Conservation (phyloP, 345 rosid genomes). For the Dipteronia dyeriana region DNA sequence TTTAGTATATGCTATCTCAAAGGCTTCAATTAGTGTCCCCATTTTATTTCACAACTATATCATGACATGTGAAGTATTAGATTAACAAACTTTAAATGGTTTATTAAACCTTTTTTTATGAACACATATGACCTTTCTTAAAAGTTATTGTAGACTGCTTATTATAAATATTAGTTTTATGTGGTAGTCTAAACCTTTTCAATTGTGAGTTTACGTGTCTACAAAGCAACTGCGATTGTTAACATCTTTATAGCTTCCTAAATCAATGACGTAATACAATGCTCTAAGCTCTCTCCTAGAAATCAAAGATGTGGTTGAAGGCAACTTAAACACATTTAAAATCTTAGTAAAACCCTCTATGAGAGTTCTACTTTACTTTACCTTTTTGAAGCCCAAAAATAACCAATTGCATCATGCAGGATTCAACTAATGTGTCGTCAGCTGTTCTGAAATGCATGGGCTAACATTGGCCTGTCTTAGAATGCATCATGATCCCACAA, state of each 20-base stretch:
- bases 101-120: background rate
- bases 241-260: no score
- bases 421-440: background rate
- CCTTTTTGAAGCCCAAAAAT: background rate
- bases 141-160: background rate
- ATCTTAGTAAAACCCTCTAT: no score
- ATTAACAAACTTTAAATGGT: background rate
- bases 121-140: background rate
- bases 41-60: background rate
- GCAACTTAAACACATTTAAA: background rate
- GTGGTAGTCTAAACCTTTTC: slow-evolving; percentile 2
- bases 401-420: background rate
- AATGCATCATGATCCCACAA: background rate
- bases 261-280: background rate
- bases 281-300: background rate
- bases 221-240: no score
- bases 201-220: background rate
- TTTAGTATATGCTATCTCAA: background rate
- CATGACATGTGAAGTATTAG: background rate
- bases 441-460: background rate
- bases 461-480: background rate
- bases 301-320: background rate
- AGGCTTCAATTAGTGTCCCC: background rate
- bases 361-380: no score
- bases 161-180: background rate